Conservation (phyloP, 2,329 filamentous ascomycete genomes). For the Fusarium burgessii region DNA sequence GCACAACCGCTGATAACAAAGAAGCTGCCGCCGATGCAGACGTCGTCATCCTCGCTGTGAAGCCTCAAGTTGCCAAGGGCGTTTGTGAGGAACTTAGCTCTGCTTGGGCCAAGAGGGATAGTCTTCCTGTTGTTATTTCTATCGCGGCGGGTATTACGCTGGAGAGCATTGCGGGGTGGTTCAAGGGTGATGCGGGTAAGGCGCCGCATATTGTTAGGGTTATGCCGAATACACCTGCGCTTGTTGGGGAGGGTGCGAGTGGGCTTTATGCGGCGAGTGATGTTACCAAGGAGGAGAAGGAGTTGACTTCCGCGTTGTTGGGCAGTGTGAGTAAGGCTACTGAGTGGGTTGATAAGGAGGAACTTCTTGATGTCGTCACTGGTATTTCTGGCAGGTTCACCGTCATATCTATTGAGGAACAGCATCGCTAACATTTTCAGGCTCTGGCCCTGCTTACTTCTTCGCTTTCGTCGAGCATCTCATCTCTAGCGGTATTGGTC, state of each 20-base stretch:
- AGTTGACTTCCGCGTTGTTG: slow-evolving; percentile 57
- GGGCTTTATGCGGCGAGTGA: slow-evolving; percentile 59
- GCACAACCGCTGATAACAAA: slow-evolving; percentile 59
- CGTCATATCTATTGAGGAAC: fast-evolving
- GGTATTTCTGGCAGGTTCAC: slow-evolving; percentile 58
- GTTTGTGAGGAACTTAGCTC: slow-evolving; percentile 61
- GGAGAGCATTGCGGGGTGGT: slow-evolving; percentile 58
- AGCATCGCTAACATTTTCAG: slow-evolving; percentile 44
- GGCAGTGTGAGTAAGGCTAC: slow-evolving; percentile 60
- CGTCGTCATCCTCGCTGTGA: slow-evolving; percentile 63
- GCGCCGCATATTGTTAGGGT: slow-evolving; percentile 61
- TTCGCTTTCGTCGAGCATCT: slow-evolving; percentile 66
- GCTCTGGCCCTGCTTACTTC: slow-evolving; percentile 65
- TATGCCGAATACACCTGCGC: slow-evolving; percentile 65
- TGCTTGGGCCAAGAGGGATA: slow-evolving; percentile 50
- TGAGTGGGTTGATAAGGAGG: slow-evolving; percentile 64
- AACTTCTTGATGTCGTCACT: slow-evolving; percentile 63
- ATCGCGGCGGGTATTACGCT: slow-evolving; percentile 64
- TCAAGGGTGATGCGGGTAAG: slow-evolving; percentile 52
- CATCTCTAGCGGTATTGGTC: slow-evolving; percentile 56
- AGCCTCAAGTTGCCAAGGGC: slow-evolving; percentile 62
- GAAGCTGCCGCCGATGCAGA: slow-evolving; percentile 59
- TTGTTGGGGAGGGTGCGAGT: slow-evolving; percentile 63
- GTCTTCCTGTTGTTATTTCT: slow-evolving; percentile 60
- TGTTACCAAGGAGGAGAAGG: slow-evolving; percentile 57